Conservation (phyloP, 805 yeast species). For the Pichia phayaonensis region DNA sequence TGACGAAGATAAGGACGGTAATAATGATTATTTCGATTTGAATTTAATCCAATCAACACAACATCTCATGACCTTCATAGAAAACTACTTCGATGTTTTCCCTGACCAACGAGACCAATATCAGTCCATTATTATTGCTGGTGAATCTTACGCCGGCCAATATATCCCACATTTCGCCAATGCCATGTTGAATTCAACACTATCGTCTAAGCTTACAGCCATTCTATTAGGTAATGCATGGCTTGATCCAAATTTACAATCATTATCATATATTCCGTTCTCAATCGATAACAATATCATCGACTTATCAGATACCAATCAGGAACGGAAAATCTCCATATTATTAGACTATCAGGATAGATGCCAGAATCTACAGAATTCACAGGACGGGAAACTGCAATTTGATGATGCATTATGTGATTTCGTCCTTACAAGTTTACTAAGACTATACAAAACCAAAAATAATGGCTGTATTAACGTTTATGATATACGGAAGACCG, state of each 20-base stretch:
- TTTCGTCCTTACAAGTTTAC: slow-evolving; percentile 33
- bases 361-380: slow-evolving; percentile 50
- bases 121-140: slow-evolving; percentile 66
- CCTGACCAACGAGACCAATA: slow-evolving; percentile 55
- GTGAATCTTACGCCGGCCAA: slow-evolving; percentile 97
- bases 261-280: slow-evolving; percentile 71
- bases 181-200: slow-evolving; percentile 32
- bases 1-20: background rate
- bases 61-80: slow-evolving; percentile 60
- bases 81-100: slow-evolving; percentile 58
- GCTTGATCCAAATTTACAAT: slow-evolving; percentile 84
- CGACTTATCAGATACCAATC: slow-evolving; percentile 15
- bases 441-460: slow-evolving; percentile 18
- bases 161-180: slow-evolving; percentile 84
- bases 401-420: slow-evolving; percentile 31
- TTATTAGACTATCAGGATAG: slow-evolving; percentile 45
- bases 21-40: slow-evolving; percentile 38
- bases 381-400: slow-evolving; percentile 10
- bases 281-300: slow-evolving; percentile 53
- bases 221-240: slow-evolving; percentile 87
- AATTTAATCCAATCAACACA: slow-evolving; percentile 51
- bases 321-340: slow-evolving; percentile 32
- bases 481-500: slow-evolving; percentile 69
- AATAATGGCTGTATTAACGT: slow-evolving; percentile 57
- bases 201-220: slow-evolving; percentile 45